Conservation (phyloP, 1,284 basidiomycete genomes). For the Peniophora sp. region DNA sequence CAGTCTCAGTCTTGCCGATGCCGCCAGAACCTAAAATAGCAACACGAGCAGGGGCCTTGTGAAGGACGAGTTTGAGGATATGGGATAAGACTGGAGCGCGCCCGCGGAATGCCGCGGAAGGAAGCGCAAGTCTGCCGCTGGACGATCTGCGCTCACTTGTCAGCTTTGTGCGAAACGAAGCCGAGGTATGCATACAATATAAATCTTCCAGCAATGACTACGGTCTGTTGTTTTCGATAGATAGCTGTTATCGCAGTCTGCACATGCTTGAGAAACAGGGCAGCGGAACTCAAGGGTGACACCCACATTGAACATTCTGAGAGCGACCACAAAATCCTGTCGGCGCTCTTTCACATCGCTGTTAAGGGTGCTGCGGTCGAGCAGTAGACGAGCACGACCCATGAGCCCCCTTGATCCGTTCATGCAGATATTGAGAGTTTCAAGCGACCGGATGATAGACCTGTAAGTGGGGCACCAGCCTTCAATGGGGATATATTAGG, state of each 20-base stretch:
- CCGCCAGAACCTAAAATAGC: slow-evolving; percentile 26
- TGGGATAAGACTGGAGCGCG: slow-evolving; percentile 3
- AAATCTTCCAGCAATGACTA: no score
- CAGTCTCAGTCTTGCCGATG: slow-evolving; percentile 28
- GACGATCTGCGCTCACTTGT: not conserved
- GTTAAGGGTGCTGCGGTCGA: not conserved
- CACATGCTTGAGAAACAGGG: no score
- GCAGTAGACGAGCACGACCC: not conserved
- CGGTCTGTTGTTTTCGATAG: no score
- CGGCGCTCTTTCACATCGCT: not conserved
- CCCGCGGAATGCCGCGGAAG: slow-evolving; percentile 5
- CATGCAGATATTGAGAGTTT: not conserved
- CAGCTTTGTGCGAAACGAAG: not conserved
- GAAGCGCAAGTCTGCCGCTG: not conserved
- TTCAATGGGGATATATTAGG: no score
- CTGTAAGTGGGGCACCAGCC: not conserved
- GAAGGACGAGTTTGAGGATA: slow-evolving; percentile 1
- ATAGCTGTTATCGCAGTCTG: no score
- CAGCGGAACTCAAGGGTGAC: not conserved
- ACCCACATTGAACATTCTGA: not conserved
- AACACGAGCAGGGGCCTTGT: slow-evolving; percentile 9
- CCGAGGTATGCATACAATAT: no score
- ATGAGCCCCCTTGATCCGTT: not conserved
- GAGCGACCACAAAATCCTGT: not conserved
- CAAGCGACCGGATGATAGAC: not conserved